A percentile compares a stretch with the other conserved stretches of the same genome.
Evolutionary conservation across 2,329 filamentous ascomycete genomes (phyloP).

Genomic region (Pestalotiopsis sp.): DNA sequence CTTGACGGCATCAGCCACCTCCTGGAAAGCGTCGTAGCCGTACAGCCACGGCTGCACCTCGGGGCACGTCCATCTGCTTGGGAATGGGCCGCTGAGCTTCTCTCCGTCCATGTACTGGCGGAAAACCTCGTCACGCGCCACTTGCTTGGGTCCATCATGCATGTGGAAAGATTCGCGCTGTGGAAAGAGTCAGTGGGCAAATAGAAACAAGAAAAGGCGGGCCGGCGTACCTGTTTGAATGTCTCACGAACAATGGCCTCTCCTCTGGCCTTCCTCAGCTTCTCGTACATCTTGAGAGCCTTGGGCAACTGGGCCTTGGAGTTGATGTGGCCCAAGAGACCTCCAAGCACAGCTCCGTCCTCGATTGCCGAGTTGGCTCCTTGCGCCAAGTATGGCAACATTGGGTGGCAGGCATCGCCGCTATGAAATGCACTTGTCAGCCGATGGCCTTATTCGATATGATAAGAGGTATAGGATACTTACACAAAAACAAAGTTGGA

Average conservation of each 20-base stretch:
- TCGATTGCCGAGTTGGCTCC: conserved; percentile 70
- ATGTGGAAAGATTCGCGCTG: conserved; percentile 57
- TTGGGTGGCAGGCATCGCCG: conserved; percentile 66
- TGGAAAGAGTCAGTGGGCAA: neutral
- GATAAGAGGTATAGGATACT: conserved; percentile 18
- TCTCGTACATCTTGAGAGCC: conserved; percentile 47
- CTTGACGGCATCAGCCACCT: conserved; percentile 45
- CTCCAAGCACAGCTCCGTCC: conserved; percentile 67
- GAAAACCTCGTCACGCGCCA: conserved; percentile 60
- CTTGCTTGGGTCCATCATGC: conserved; percentile 57
- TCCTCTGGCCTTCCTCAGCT: conserved; percentile 48
- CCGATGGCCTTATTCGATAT: neutral
- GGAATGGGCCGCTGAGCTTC: conserved; percentile 56
- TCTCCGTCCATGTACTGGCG: conserved; percentile 53
- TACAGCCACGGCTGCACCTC: conserved; percentile 66
- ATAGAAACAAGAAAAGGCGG: neutral
- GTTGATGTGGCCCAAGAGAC: conserved; percentile 54
- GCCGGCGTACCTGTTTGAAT: conserved; percentile 46
- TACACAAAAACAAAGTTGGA: conserved; percentile 53
- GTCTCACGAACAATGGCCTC: conserved; percentile 63
- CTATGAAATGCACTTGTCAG: conserved; percentile 32
- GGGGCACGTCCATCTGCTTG: conserved; percentile 66
- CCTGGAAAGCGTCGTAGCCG: conserved; percentile 62
- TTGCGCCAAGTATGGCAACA: conserved; percentile 66
- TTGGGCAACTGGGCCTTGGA: conserved; percentile 47